A percentile compares a stretch with the other conserved stretches of the same genome.
Evolutionary conservation across 169 alveolate species (phyloP).

Genomic region (Blepharisma undulans): DNA sequence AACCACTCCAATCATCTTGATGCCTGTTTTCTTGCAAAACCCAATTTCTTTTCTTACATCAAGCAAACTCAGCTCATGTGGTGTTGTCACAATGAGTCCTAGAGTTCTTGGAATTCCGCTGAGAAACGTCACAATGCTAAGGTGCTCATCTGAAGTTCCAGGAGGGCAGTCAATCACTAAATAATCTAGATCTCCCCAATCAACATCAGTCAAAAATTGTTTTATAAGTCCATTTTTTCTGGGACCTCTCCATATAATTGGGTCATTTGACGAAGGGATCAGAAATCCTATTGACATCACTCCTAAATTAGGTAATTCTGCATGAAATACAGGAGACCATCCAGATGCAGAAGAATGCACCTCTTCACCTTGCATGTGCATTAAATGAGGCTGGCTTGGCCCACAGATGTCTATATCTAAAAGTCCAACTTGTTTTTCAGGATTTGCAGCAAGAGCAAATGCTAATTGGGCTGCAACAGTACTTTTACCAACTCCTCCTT

Average conservation of each 20-base stretch:
- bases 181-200: constrained; percentile 97
- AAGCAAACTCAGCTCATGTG: constrained; percentile 90
- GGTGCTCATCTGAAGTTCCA: constrained; percentile 99
- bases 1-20: constrained; percentile 93
- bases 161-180: constrained; percentile 99
- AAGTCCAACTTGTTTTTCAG: constrained; percentile 89
- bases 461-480: constrained; percentile 96
- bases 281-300: constrained; percentile 97
- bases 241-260: constrained; percentile 99
- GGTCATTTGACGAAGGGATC: constrained; percentile 92
- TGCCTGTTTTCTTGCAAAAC: constrained; percentile 90
- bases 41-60: constrained; percentile 94
- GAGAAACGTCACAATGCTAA: constrained; percentile 91
- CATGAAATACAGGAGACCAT: constrained; percentile 94
- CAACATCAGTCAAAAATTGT: constrained; percentile 96
- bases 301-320: constrained; percentile 91
- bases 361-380: constrained; percentile 90
- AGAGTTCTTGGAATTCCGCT: constrained; percentile 72
- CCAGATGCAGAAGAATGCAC: constrained; percentile 95
- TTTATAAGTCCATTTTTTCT: constrained; percentile 95
- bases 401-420: constrained; percentile 99
- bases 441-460: constrained; percentile 78
- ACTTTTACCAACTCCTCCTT: constrained; percentile 99
- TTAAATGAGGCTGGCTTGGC: constrained; percentile 97
- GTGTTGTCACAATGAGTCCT: constrained; percentile 82